Percentiles rank a stretch among this genome's conserved stretches.
These are phyloP conservation scores for Aspergillus caelatus DNA, from an alignment of 2,329 filamentous ascomycete species.

Conservation along the genomic window DNA sequence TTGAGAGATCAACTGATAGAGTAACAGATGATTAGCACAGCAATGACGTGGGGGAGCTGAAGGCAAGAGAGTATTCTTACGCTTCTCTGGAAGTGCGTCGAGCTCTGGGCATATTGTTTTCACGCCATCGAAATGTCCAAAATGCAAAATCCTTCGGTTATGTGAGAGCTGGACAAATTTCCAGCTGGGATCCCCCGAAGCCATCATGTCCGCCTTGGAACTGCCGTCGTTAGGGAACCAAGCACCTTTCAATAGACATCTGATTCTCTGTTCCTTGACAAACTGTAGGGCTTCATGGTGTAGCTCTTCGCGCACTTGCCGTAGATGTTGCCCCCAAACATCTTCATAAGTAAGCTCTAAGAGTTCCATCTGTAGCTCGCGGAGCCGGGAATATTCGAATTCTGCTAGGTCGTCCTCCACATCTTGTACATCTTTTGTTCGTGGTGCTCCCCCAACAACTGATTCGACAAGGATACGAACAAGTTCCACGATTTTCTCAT, in stretches of 20 bases:
- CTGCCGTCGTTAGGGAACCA: slow-evolving; percentile 73
- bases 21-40: slow-evolving; percentile 6
- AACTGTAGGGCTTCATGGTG: slow-evolving; percentile 92
- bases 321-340: slow-evolving; percentile 87
- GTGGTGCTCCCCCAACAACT: slow-evolving; percentile 77
- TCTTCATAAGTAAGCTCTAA: slow-evolving; percentile 90
- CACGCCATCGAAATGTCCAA: slow-evolving; percentile 76
- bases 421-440: slow-evolving; percentile 81
- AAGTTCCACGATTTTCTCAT: slow-evolving; percentile 89
- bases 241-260: slow-evolving; percentile 82
- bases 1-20: slow-evolving; percentile 71
- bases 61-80: slow-evolving; percentile 40
- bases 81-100: slow-evolving; percentile 74
- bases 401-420: slow-evolving; percentile 87
- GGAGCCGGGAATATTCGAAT: slow-evolving; percentile 76
- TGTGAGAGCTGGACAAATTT: slow-evolving; percentile 87
- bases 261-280: slow-evolving; percentile 92
- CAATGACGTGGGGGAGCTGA: not conserved
- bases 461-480: slow-evolving; percentile 88
- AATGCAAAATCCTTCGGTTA: slow-evolving; percentile 87
- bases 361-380: slow-evolving; percentile 90
- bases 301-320: slow-evolving; percentile 87
- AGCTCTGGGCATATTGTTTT: slow-evolving; percentile 68
- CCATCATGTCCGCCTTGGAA: slow-evolving; percentile 52
- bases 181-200: slow-evolving; percentile 58